phyloP scores from a whole-genome alignment of 2,329 filamentous ascomycete genomes.

The Talaromyces piceae region DNA sequence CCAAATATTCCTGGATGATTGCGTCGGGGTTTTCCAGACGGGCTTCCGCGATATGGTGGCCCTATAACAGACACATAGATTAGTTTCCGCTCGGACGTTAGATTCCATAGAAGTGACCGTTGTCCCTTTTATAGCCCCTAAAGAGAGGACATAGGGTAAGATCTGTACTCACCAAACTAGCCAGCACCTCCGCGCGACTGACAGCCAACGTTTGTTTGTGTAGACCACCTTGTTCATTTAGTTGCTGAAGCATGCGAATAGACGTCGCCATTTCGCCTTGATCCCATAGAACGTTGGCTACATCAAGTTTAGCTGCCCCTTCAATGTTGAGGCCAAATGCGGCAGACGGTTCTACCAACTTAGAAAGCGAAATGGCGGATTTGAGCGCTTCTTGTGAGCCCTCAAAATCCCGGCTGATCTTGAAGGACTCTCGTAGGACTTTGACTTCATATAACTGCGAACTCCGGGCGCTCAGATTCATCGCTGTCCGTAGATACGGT shows the following conservation, averaged over 20 bases:
- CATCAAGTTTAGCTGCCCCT: constrained; percentile 69
- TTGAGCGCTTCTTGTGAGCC: constrained; percentile 81
- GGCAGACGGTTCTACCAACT: constrained; percentile 63
- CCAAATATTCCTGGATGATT: constrained; percentile 80
- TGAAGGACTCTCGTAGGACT: constrained; percentile 66
- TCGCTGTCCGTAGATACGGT: constrained; percentile 51
- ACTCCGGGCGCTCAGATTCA: constrained; percentile 55
- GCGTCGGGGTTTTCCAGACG: constrained; percentile 83
- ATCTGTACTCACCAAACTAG: constrained; percentile 58
- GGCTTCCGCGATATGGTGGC: constrained; percentile 81
- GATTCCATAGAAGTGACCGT: no score
- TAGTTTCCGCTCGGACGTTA: neutral
- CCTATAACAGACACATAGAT: constrained; percentile 36
- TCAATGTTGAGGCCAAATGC: constrained; percentile 68
- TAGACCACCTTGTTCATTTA: constrained; percentile 56
- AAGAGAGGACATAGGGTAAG: neutral
- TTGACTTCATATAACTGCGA: constrained; percentile 67
- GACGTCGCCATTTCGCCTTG: constrained; percentile 84
- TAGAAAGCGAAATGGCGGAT: constrained; percentile 72
- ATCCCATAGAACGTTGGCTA: constrained; percentile 87
- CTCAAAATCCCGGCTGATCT: constrained; percentile 69
- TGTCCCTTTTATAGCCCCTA: neutral
- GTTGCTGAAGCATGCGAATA: constrained; percentile 75
- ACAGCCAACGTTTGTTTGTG: constrained; percentile 64
- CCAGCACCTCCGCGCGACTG: constrained; percentile 70